Evolutionary conservation across 495 filamentous ascomycete genomes (phyloP).

Genomic region (Talaromyces ruber): DNA sequence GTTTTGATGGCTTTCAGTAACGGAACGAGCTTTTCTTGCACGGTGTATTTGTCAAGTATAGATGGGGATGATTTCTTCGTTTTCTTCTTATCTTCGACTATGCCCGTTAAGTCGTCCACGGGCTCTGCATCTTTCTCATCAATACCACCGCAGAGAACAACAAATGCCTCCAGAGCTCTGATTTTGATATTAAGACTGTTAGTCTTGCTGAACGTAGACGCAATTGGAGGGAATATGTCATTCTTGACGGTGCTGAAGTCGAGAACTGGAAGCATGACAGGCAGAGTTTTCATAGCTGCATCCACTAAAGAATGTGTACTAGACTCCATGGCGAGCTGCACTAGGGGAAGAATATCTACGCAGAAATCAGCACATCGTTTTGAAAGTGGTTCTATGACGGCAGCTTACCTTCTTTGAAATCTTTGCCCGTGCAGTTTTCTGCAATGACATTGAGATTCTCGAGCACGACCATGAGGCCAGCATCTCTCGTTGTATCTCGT

Average conservation of each 20-base stretch:
- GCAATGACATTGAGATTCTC: conserved; percentile 71
- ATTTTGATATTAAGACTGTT: conserved; percentile 92
- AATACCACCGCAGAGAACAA: conserved; percentile 74
- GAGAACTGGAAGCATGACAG: conserved; percentile 66
- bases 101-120: conserved; percentile 65
- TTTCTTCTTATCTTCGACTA: conserved; percentile 38
- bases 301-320: conserved; percentile 84
- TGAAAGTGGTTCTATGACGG: not conserved
- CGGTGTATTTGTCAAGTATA: conserved; percentile 90
- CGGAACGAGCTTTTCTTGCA: conserved; percentile 93
- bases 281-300: conserved; percentile 65
- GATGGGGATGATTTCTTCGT: conserved; percentile 53
- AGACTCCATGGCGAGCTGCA: conserved; percentile 74
- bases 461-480: conserved; percentile 79
- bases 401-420: conserved; percentile 81
- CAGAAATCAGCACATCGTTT: conserved; percentile 2
- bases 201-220: conserved; percentile 82
- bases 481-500: conserved; percentile 75
- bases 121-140: conserved; percentile 26
- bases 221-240: conserved; percentile 86
- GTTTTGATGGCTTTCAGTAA: conserved; percentile 91
- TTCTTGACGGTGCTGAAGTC: conserved; percentile 96
- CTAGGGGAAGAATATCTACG: conserved; percentile 75
- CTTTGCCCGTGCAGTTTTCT: conserved; percentile 74
- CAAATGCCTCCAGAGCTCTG: conserved; percentile 79